Base-by-base conservation (phyloP, 2,329 filamentous ascomycete species). In the Aaosphaeria pasadenensis region DNA sequence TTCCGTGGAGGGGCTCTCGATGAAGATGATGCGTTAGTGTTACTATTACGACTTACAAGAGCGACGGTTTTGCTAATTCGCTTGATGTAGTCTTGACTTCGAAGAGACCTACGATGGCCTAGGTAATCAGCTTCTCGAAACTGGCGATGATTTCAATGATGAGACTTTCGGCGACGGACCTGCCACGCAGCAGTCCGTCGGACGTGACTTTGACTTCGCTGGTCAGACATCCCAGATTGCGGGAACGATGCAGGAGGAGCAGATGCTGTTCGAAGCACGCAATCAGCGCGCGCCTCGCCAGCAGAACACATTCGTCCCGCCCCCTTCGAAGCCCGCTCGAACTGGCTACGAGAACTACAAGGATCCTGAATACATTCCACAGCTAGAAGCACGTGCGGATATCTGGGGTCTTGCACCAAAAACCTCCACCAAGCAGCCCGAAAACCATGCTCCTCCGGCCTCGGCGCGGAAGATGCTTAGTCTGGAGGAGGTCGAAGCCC, bases 41-140 rank as follows among this genome's bases (percentile, higher is more conserved):
- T 41, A 41, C 42, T 46, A 30, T 7, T 7, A 9, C 24, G 24
- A 9, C 11, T 7, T 7, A 40, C 24, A 40, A 11, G 7, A 9
- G 33, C 33, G 24, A 43, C 7, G 7, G 9, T 28, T 41, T 32
- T 32, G 78, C 57, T 82, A 55, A 64, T 50, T 45, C 74, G 28
- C 67, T n/a, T 5, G 46, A 4, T 43, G 9, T 59, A 87, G 84
- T 47, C 81, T 88, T 62, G 88, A 97, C 62, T 99, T 97, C 60
- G 94, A 99, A 62, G 91, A 99, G 67, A 97, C 92, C 35, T 97
- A 97, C 68, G 94, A 99, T 71, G 92, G 92, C 13, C 78, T 99
- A 38, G 94, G 91, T 48, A 88, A 96, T 65, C 85, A 88, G 70
- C 85, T 99, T 33, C 86, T 96, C 62, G 92, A 99, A 68, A 86